Evolutionary conservation across 2,329 filamentous ascomycete species (phyloP).

Genomic region (Fusarium agapanthi): DNA sequence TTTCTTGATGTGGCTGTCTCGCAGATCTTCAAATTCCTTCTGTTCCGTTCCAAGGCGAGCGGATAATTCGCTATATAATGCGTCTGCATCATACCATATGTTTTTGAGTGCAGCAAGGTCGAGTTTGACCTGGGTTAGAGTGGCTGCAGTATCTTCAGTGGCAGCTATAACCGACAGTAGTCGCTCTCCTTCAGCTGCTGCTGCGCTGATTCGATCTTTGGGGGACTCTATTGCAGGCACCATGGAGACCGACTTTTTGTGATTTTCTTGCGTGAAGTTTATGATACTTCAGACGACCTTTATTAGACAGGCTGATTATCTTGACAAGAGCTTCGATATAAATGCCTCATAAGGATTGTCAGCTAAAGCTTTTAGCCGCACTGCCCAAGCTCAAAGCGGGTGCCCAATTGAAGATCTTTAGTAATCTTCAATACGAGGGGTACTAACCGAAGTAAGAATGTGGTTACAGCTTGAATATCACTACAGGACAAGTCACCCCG

Average conservation of each 20-base stretch:
- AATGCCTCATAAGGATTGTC: not conserved
- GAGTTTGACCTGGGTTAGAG: not conserved
- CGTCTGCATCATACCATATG: not conserved
- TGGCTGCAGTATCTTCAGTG: not conserved
- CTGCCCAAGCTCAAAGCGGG: not conserved
- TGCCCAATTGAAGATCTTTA: not conserved
- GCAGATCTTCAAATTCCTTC: not conserved
- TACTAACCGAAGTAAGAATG: not conserved
- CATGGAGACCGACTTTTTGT: not conserved
- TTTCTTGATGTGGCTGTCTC: not conserved
- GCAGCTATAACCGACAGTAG: not conserved
- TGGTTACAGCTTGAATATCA: not conserved
- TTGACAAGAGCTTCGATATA: not conserved
- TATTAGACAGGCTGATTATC: rapidly evolving
- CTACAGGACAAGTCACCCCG: not conserved
- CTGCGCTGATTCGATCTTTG: not conserved
- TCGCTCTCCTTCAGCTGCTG: not conserved
- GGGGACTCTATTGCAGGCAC: not conserved
- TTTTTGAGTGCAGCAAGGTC: not conserved
- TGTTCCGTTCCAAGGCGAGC: not conserved
- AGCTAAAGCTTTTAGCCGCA: not conserved
- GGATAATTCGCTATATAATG: not conserved
- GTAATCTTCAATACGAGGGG: not conserved
- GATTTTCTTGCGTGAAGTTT: not conserved
- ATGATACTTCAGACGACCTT: rapidly evolving